phyloP scores from a whole-genome alignment of 2,329 filamentous ascomycete genomes.

The Alternaria atra region DNA sequence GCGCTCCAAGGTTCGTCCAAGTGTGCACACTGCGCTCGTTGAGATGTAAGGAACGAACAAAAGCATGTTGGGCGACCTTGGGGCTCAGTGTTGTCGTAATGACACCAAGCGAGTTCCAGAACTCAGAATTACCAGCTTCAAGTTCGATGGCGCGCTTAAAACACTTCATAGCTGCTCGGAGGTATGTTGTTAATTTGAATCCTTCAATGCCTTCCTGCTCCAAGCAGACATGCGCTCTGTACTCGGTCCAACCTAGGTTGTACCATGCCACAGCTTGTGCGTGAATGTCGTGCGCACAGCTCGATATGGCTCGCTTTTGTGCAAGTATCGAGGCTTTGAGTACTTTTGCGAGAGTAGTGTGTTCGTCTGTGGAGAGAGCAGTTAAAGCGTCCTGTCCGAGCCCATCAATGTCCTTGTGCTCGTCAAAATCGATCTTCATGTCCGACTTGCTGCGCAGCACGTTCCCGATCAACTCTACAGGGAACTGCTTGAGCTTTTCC shows the following conservation, averaged over 20 bases:
- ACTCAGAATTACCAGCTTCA: slow-evolving; percentile 91
- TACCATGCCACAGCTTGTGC: slow-evolving; percentile 97
- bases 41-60: slow-evolving; percentile 89
- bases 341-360: slow-evolving; percentile 60
- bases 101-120: slow-evolving; percentile 96
- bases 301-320: slow-evolving; percentile 84
- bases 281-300: slow-evolving; percentile 76
- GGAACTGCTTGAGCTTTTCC: slow-evolving; percentile 70
- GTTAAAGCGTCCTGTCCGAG: slow-evolving; percentile 57
- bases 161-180: slow-evolving; percentile 83
- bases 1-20: slow-evolving; percentile 90
- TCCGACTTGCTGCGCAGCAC: slow-evolving; percentile 65
- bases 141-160: slow-evolving; percentile 97
- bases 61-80: slow-evolving; percentile 89
- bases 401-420: slow-evolving; percentile 75
- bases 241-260: slow-evolving; percentile 94
- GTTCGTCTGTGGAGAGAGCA: slow-evolving; percentile 26
- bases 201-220: slow-evolving; percentile 49
- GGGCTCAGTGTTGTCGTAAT: slow-evolving; percentile 87
- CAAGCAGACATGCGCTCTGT: slow-evolving; percentile 77
- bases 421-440: slow-evolving; percentile 62
- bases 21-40: slow-evolving; percentile 84
- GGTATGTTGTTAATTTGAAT: slow-evolving; percentile 67
- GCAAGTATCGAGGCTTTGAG: slow-evolving; percentile 80
- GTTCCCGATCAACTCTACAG: slow-evolving; percentile 63